Base-by-base conservation (phyloP, 345 rosid genomes). In the Salix dunnii region DNA sequence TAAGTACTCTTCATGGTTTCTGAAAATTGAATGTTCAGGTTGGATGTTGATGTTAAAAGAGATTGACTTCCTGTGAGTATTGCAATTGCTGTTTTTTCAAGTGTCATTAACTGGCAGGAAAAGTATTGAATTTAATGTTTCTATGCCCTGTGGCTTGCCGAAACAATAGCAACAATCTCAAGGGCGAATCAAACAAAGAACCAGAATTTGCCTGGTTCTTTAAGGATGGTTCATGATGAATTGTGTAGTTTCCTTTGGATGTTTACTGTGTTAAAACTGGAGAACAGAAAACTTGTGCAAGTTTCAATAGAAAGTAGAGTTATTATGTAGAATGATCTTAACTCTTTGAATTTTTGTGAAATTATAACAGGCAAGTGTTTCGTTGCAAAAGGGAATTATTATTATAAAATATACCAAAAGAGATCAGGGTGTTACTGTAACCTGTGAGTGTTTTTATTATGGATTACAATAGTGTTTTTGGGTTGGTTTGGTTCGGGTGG, bases 1-100 rank as follows among this genome's bases (percentile, higher is more conserved):
- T 95, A 83, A 91, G 98, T 90, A 71, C 67, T 51, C 62, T 46
- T 17, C 18, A 1, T 35, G 49, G 33, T 64, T 61, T 71, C 14
- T 28, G n/a, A 38, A 23, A 20, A 40, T 69, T 42, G 2, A 28
- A 33, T 51, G n/a, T 67, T 64, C 18, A 46, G 28, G 11, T 16
- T 27, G 38, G 7, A 21, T 30, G 53, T 67, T 11, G 14, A 33
- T 21, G 28, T 23, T 58, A 9, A 58, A 58, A 58, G 63, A n/a
- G 63, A 58, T 58, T 9, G 5, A 10, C 63, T 58, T 58, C 25
- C 49, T 16, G 3, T 14, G 49, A 27, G 63, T 58, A 58, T 23
- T 58, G 63, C 23, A 12, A n/a, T 58, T 58, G 63, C 46, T 21
- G 61, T 25, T 68, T 76, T 60, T 30, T 46, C 53, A 33, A 42